These are phyloP conservation scores for Talaromyces atroroseus DNA, from an alignment of 2,329 filamentous ascomycete genomes.

Conservation along the genomic window DNA sequence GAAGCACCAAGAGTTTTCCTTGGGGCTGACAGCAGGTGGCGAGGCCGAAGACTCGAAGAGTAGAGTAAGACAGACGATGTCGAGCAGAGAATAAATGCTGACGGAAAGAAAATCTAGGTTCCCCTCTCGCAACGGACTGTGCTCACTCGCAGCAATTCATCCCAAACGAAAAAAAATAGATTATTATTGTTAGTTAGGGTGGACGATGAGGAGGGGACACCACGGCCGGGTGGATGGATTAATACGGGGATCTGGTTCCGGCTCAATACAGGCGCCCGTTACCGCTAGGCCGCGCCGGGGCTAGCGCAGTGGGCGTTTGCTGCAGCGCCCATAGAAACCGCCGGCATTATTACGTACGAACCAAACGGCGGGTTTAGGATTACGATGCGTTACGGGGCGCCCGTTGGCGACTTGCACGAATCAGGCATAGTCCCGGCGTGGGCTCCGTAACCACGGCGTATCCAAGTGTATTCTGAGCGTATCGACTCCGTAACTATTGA, in stretches of 20 bases:
- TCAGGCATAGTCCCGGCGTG: not conserved
- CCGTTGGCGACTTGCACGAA: not conserved
- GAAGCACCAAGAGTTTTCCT: not conserved
- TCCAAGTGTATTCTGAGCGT: not conserved
- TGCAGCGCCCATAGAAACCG: not conserved
- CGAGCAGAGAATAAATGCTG: not conserved
- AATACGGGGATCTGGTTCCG: constrained; percentile 13
- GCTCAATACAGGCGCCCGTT: not conserved
- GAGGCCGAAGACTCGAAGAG: not conserved
- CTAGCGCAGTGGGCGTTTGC: constrained; percentile 1
- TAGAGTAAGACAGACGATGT: not conserved
- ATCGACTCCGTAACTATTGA: not conserved
- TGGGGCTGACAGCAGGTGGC: not conserved
- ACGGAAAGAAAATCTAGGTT: not conserved
- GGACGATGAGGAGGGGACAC: constrained; percentile 8
- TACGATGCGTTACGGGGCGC: not conserved
- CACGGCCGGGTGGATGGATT: constrained; percentile 7
- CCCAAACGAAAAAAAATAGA: constrained; percentile 10
- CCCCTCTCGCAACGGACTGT: not conserved
- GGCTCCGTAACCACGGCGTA: not conserved
- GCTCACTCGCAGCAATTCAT: not conserved
- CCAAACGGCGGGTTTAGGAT: not conserved
- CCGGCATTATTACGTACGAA: not conserved
- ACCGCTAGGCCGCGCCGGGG: not conserved
- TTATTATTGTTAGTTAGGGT: not conserved